Evolutionary conservation across 1,284 basidiomycete genomes (phyloP).

Genomic region (Cryptococcus hybrid): DNA sequence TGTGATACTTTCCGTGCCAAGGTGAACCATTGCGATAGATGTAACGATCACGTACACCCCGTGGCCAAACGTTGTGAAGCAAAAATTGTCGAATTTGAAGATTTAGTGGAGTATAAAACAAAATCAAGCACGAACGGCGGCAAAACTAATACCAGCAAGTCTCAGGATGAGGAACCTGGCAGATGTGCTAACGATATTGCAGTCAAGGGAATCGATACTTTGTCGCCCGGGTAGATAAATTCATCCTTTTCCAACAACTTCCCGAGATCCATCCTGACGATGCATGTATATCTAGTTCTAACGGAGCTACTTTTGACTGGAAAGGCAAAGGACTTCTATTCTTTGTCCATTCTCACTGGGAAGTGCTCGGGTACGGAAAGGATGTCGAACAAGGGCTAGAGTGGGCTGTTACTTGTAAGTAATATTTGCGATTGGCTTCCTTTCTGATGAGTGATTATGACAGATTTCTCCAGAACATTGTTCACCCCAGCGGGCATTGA

Average conservation of each 20-base stretch:
- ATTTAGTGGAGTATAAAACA: slow-evolving; percentile 51
- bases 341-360: slow-evolving; percentile 55
- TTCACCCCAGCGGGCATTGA: slow-evolving; percentile 59
- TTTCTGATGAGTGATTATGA: not conserved
- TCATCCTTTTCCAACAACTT: not conserved
- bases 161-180: slow-evolving; percentile 14
- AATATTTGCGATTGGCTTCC: not conserved
- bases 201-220: slow-evolving; percentile 51
- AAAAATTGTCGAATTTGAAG: slow-evolving; percentile 45
- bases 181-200: slow-evolving; percentile 1
- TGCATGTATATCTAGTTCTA: slow-evolving; percentile 13
- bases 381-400: slow-evolving; percentile 40
- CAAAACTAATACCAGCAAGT: slow-evolving; percentile 26
- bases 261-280: not conserved
- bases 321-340: slow-evolving; percentile 53
- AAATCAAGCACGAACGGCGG: slow-evolving; percentile 29
- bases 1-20: not conserved
- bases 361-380: slow-evolving; percentile 53
- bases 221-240: slow-evolving; percentile 20
- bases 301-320: slow-evolving; percentile 54
- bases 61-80: slow-evolving; percentile 18
- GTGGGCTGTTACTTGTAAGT: slow-evolving; percentile 56
- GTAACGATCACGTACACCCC: slow-evolving; percentile 54
- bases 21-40: slow-evolving; percentile 28
- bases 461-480: slow-evolving; percentile 55